Evolutionary conservation across 768 basidiomycete species (phyloP), one percentile per base, ranked within the genome.

Genomic region (Brasilioporus rufonigricans): DNA sequence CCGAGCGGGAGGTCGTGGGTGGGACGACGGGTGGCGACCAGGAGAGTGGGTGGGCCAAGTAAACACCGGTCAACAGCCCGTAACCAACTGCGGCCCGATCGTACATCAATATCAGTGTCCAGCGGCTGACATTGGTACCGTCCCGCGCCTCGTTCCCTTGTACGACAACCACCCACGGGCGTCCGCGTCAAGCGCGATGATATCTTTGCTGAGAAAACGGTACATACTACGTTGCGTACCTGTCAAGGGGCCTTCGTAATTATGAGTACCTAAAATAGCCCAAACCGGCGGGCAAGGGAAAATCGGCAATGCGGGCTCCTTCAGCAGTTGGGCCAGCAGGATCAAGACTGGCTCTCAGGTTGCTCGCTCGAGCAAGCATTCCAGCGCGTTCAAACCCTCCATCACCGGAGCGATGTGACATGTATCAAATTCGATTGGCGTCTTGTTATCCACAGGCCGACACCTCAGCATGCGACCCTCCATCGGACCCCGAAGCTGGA

Each of bases 11-110:
- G 62, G 54, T 52, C 52, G 48, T 1, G 23, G 40, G 21, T 23
- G 23, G 21, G 5, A 23, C 21, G 32, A 29, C 9, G 27, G 27
- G 48, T 38, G 29, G 11, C n/a, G 36, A 16, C 23, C 27, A 29
- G 27, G 27, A n/a, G 21, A 19, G 23, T 13, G 12, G 4, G 2
- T 9, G 47, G 23, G 27, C n/a, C 31, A 32, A 13, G 51, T 36
- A 67, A 65, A 65, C 50, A 67, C 48, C 65, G 53, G 40, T 52
- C 64, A 67, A 65, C 54, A 67, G 36, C 14, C 8, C 18, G 33
- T 13, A 3, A 14, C 13, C 19, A 26, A 58, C 56, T 50, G 58
- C 43, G 43, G 8, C 9, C 31, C 32, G 52, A 48, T 60, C 47
- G 58, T 31, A 46, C 23, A 8, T 38, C 48, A 38, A 9, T 21